phyloP scores from a whole-genome alignment of 805 yeast genomes.

The Hanseniaspora occidentalis region DNA sequence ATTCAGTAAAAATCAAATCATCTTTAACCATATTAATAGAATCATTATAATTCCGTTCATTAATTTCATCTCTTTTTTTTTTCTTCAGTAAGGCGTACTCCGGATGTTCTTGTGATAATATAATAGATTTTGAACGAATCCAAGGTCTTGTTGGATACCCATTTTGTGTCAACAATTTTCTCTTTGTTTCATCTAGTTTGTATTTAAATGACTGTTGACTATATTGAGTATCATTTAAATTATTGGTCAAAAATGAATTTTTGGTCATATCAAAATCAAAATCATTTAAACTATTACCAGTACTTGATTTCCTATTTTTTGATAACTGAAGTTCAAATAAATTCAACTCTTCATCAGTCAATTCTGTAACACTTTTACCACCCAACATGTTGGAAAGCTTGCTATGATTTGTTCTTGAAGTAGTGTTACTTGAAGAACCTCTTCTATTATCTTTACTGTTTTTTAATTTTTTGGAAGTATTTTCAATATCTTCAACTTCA shows the following conservation, averaged over 20 bases:
- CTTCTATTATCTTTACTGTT: not conserved
- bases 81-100: not conserved
- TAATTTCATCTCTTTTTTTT: too few relatives aligned
- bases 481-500: slow-evolving; percentile 21
- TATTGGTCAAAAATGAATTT: not conserved
- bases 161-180: slow-evolving; percentile 16
- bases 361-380: slow-evolving; percentile 21
- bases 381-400: slow-evolving; percentile 3
- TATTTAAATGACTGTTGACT: not conserved
- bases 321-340: slow-evolving; percentile 18
- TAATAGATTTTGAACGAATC: slow-evolving; percentile 4
- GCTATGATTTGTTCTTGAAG: slow-evolving; percentile 6
- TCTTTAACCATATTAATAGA: too few relatives aligned
- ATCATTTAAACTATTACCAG: slow-evolving; percentile 13
- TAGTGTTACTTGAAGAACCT: too few relatives aligned
- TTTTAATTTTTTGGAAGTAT: not conserved
- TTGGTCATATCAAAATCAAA: slow-evolving; percentile 21
- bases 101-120: slow-evolving; percentile 2
- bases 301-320: slow-evolving; percentile 16
- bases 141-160: slow-evolving; percentile 24
- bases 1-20: too few relatives aligned
- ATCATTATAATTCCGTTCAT: too few relatives aligned
- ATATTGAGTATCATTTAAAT: too few relatives aligned
- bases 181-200: not conserved
- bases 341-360: slow-evolving; percentile 22